Evolutionary conservation across 441 rosid genomes (phyloP), one percentile per base, ranked within the genome.

Genomic region (Viola pubescens): DNA sequence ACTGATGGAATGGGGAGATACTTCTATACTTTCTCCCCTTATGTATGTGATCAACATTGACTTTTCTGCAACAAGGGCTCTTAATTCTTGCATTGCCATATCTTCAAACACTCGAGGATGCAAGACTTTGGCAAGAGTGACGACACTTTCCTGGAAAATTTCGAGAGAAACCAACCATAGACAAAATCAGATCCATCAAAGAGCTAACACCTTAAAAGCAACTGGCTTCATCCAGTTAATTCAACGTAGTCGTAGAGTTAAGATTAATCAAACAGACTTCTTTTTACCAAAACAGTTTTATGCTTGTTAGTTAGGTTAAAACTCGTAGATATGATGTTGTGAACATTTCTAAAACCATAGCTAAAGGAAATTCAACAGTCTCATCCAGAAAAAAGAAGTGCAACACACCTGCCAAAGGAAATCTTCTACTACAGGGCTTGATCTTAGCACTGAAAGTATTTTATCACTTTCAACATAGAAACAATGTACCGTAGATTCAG

Each of bases 101-200:
- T 81, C 83, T 70, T 92, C 97, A 70, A 92, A 92, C 69, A 81
- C 68, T 73, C 79, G 95, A 67, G 98, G 98, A 80, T 82, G 81
- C 73, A 92, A 71, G 52, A 87, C 74, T 75, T 85, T 89, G 41
- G 85, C 80, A 64, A 92, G 87, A 57, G 73, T 53, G 53, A 86
- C 75, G 14, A 94, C 81, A 75, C 96, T 89, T 85, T 92, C 97
- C 97, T 92, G 81, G 58, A 56, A 66, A 48, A 37, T 50, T 6
- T 6, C 37, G 51, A 8, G n/a, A n/a, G n/a, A n/a, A n/a, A n/a
- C n/a, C n/a, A n/a, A n/a, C n/a, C n/a, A n/a, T n/a, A n/a, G n/a
- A n/a, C n/a, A n/a, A n/a, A n/a, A n/a, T n/a, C n/a, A n/a, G n/a
- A n/a, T n/a, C n/a, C n/a, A n/a, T n/a, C n/a, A n/a, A n/a, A n/a